These are phyloP conservation scores for Rhodamnia argentea DNA, from an alignment of 345 rosid genomes.

Conservation along the genomic window DNA sequence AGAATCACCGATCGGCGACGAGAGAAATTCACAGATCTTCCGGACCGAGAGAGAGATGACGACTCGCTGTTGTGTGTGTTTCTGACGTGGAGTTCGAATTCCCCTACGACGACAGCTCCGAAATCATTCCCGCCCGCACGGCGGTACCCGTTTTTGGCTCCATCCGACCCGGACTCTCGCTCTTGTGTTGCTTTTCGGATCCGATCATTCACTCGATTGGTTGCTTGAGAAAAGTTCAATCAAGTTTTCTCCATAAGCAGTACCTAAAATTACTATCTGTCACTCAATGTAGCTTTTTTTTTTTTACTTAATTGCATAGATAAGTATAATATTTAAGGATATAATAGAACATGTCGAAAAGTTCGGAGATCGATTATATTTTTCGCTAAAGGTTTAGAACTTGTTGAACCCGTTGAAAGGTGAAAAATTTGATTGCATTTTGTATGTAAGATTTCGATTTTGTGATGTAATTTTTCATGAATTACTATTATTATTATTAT, in stretches of 20 bases:
- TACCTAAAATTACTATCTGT: no score
- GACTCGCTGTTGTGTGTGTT: not conserved
- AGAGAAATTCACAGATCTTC: not conserved
- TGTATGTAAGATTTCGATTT: not conserved
- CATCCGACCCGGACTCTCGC: not conserved
- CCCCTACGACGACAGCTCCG: not conserved
- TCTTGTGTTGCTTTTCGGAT: not conserved
- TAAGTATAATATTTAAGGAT: not conserved
- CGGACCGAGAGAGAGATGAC: not conserved
- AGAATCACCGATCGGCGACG: not conserved
- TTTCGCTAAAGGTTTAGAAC: not conserved
- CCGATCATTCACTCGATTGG: not conserved
- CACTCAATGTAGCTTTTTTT: not conserved
- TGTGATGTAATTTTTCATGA: not conserved
- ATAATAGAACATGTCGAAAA: fast-evolving
- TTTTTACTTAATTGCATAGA: not conserved
- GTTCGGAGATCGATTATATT: not conserved
- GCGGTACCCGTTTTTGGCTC: not conserved
- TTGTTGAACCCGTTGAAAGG: not conserved
- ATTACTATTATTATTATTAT: not conserved
- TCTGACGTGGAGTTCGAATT: not conserved
- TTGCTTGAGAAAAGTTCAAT: no score
- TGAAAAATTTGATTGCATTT: not conserved
- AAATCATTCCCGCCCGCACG: not conserved
- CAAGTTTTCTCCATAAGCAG: no score